Evolutionary conservation across 345 rosid genomes (phyloP).

Genomic region (Euclidium syriacum): DNA sequence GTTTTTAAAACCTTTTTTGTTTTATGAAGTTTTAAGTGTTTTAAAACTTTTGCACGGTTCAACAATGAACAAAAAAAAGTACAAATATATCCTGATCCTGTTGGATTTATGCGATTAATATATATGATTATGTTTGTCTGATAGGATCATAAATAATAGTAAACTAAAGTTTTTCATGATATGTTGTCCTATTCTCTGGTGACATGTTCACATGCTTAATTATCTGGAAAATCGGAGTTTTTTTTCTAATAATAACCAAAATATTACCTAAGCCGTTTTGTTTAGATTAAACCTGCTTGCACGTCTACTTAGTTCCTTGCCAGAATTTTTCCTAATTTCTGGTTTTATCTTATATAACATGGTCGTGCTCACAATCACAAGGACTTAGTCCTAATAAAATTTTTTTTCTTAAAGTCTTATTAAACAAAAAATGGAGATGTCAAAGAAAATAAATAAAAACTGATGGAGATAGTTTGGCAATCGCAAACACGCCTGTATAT

Average conservation of each 20-base stretch:
- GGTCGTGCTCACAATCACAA: not conserved
- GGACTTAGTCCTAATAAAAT: not conserved
- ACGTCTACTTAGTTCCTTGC: conserved; percentile 17
- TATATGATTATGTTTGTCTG: not conserved
- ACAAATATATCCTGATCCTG: not conserved
- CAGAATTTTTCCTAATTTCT: conserved; percentile 18
- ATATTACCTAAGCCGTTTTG: conserved; percentile 1
- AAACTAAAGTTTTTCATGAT: not conserved
- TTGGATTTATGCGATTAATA: no score
- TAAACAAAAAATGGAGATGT: not conserved
- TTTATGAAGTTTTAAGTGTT: no score
- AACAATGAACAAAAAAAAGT: not conserved
- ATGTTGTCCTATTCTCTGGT: conserved; percentile 1
- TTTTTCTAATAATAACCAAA: not conserved
- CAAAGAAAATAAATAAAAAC: no score
- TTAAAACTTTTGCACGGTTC: not conserved
- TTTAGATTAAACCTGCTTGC: conserved; percentile 10
- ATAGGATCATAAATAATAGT: not conserved
- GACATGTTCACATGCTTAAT: conserved; percentile 2
- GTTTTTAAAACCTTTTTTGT: no score
- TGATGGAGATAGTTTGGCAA: not conserved
- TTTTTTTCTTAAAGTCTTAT: not conserved
- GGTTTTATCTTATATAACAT: conserved; percentile 1
- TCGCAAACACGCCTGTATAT: not conserved
- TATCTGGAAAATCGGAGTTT: not conserved